Evolutionary conservation across 1,284 basidiomycete species (phyloP).

Genomic region (Cryptococcus sp.): DNA sequence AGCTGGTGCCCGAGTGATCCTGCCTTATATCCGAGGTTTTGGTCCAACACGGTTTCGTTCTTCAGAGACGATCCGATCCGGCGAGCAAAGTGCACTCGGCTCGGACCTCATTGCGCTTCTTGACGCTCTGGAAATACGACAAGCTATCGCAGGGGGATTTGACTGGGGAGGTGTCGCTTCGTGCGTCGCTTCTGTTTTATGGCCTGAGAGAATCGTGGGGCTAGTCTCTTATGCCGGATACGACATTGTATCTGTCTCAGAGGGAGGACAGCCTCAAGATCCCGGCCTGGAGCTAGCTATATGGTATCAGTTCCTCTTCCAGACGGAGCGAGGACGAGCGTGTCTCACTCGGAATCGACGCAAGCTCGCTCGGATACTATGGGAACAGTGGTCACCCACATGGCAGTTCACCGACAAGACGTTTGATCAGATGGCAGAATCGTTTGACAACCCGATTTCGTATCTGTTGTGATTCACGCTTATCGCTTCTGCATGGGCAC

Average conservation of each 20-base stretch:
- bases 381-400: background rate
- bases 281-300: background rate
- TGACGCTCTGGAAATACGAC: background rate
- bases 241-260: background rate
- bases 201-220: constrained; percentile 1
- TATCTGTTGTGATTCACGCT: background rate
- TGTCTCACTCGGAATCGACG: background rate
- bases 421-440: background rate
- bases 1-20: constrained; percentile 1
- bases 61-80: background rate
- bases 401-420: background rate
- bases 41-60: background rate
- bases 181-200: background rate
- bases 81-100: background rate
- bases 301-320: constrained; percentile 2
- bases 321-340: constrained; percentile 2
- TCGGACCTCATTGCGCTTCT: background rate
- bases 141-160: background rate
- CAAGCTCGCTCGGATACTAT: background rate
- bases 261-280: background rate
- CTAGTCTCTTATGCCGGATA: background rate
- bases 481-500: background rate
- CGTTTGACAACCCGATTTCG: constrained; percentile 2
- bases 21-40: background rate
- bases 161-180: constrained; percentile 2